Evolutionary conservation across 495 filamentous ascomycete species (phyloP).

Genomic region (Aspergillus cristatus): DNA sequence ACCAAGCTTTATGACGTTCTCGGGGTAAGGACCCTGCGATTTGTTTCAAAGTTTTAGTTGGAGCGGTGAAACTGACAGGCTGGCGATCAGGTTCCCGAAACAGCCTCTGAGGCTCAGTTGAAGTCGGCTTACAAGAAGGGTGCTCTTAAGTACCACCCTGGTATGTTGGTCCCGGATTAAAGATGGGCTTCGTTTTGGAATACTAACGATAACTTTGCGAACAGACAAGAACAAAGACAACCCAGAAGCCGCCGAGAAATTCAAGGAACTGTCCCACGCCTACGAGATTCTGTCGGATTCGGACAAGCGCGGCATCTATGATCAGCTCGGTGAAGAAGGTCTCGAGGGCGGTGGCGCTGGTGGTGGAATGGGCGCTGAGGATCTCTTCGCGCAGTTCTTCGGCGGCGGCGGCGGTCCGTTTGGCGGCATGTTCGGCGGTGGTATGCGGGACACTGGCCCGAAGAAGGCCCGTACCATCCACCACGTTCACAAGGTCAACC

Average conservation of each 20-base stretch:
- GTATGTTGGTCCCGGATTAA: slow-evolving; percentile 39
- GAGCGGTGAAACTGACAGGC: slow-evolving; percentile 13
- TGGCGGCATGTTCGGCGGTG: slow-evolving; percentile 77
- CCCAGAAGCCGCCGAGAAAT: slow-evolving; percentile 89
- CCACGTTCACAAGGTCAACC: slow-evolving; percentile 93
- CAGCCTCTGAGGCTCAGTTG: slow-evolving; percentile 65
- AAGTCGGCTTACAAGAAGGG: slow-evolving; percentile 88
- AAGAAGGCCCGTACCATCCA: slow-evolving; percentile 94
- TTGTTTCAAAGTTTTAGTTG: not conserved
- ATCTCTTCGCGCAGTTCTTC: slow-evolving; percentile 97
- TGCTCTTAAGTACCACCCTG: slow-evolving; percentile 84
- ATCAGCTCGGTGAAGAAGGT: slow-evolving; percentile 95
- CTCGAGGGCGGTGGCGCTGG: slow-evolving; percentile 77
- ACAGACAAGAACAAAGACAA: slow-evolving; percentile 93
- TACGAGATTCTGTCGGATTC: slow-evolving; percentile 90
- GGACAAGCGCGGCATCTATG: slow-evolving; percentile 85
- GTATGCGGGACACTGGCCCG: slow-evolving; percentile 73
- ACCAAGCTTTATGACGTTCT: slow-evolving; percentile 79
- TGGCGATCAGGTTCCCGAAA: slow-evolving; percentile 54
- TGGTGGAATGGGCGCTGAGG: slow-evolving; percentile 90
- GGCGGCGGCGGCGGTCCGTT: slow-evolving; percentile 75
- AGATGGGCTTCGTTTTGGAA: not conserved
- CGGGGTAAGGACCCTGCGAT: slow-evolving; percentile 56
- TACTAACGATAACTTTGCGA: not conserved
- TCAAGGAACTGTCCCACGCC: slow-evolving; percentile 93